phyloP scores from a whole-genome alignment of 768 basidiomycete genomes.

The Suillus cothurnatus region DNA sequence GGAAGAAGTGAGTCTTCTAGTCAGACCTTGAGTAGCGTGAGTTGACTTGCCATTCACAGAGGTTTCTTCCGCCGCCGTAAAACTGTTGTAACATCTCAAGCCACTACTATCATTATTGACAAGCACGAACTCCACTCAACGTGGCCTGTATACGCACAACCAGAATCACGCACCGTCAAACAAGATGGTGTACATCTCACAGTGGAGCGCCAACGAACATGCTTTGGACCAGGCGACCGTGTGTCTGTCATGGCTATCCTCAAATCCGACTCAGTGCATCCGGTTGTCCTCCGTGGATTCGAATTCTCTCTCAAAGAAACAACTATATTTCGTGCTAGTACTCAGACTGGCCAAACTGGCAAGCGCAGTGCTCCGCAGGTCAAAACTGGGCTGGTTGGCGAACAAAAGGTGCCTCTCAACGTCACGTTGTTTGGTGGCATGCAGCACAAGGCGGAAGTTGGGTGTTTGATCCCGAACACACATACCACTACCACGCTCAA shows the following conservation, averaged over 20 bases:
- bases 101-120: conserved; percentile 78
- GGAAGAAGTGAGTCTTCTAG: conserved; percentile 65
- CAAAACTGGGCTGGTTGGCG: conserved; percentile 57
- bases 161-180: conserved; percentile 64
- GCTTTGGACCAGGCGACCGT: conserved; percentile 86
- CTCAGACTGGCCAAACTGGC: conserved; percentile 42
- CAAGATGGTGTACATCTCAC: conserved; percentile 75
- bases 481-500: conserved; percentile 84
- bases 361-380: conserved; percentile 64
- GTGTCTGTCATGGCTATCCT: conserved; percentile 72
- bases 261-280: conserved; percentile 67
- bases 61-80: conserved; percentile 84
- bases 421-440: conserved; percentile 74
- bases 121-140: conserved; percentile 93
- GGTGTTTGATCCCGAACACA: conserved; percentile 65
- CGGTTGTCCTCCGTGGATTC: conserved; percentile 79
- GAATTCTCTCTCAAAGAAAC: conserved; percentile 81
- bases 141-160: conserved; percentile 89
- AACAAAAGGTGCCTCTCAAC: conserved; percentile 73
- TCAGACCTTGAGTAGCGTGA: neutral
- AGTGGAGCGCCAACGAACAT: conserved; percentile 74
- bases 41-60: conserved; percentile 39
- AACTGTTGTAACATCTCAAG: conserved; percentile 64
- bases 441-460: conserved; percentile 72
- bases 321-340: conserved; percentile 70